Percentiles rank a stretch among this genome's conserved stretches.
phyloP scores from a whole-genome alignment of 495 filamentous ascomycete genomes.

The Penicillium nucicola region DNA sequence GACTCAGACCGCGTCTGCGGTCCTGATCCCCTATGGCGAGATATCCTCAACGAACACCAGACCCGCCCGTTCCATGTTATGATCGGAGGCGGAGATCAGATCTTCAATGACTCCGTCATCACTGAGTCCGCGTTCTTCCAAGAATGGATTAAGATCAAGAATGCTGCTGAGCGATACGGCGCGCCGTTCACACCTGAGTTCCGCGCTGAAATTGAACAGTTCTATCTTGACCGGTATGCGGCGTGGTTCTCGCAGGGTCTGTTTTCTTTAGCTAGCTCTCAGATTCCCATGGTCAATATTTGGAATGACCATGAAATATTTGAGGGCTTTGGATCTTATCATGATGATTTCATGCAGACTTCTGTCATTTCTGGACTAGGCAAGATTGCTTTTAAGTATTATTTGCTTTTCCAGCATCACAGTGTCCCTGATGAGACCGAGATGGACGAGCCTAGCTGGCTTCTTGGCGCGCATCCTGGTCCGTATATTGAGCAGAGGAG shows the following conservation, averaged over 20 bases:
- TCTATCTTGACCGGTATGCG: slow-evolving; percentile 82
- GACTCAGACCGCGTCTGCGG: slow-evolving; percentile 77
- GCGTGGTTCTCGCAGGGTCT: slow-evolving; percentile 95
- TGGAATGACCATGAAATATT: slow-evolving; percentile 99
- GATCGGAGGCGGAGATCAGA: slow-evolving; percentile 95
- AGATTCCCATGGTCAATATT: slow-evolving; percentile 98
- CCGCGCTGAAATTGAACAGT: slow-evolving; percentile 79
- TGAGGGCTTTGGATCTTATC: slow-evolving; percentile 92
- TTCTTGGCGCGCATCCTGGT: slow-evolving; percentile 72
- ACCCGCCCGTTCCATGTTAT: slow-evolving; percentile 95
- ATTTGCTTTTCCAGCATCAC: slow-evolving; percentile 97
- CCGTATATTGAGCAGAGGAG: slow-evolving; percentile 88
- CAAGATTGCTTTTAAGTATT: slow-evolving; percentile 93
- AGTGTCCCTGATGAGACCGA: slow-evolving; percentile 75
- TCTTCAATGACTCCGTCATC: slow-evolving; percentile 87
- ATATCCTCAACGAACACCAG: slow-evolving; percentile 91
- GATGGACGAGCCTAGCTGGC: slow-evolving; percentile 85
- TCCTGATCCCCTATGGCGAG: slow-evolving; percentile 94
- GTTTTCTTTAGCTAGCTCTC: slow-evolving; percentile 85
- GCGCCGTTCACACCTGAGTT: slow-evolving; percentile 70
- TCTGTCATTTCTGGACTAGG: slow-evolving; percentile 87
- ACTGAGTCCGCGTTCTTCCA: slow-evolving; percentile 69
- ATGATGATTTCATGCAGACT: slow-evolving; percentile 87
- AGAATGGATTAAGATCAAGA: slow-evolving; percentile 80
- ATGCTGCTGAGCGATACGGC: slow-evolving; percentile 71